These are phyloP conservation scores for Trichoderma sp. DNA, from an alignment of 2,329 filamentous ascomycete genomes.

Conservation along the genomic window DNA sequence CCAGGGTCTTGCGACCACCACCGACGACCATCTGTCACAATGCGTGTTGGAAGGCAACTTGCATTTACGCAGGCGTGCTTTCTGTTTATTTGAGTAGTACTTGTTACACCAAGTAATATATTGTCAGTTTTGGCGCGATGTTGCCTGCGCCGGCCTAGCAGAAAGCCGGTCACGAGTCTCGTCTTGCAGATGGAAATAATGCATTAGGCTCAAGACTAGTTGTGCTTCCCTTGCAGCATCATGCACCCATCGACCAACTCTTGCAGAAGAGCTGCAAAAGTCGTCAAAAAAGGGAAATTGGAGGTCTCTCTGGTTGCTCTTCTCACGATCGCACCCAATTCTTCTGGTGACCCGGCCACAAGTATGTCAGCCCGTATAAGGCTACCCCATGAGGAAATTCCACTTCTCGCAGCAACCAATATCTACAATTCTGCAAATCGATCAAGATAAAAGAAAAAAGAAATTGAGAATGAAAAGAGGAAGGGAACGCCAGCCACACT, in stretches of 20 bases:
- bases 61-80: background rate
- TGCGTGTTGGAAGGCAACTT: background rate
- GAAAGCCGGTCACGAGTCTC: background rate
- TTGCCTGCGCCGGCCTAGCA: background rate
- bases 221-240: slow-evolving; percentile 15
- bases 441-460: background rate
- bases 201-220: background rate
- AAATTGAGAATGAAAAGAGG: background rate
- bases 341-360: background rate
- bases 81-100: background rate
- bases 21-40: background rate
- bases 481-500: background rate
- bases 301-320: background rate
- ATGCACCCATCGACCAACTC: background rate
- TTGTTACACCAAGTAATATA: background rate
- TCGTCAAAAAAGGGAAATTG: background rate
- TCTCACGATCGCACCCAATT: background rate
- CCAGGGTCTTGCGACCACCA: background rate
- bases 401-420: background rate
- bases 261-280: background rate
- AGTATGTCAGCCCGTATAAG: background rate
- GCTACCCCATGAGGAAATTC: background rate
- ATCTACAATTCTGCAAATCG: background rate
- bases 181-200: slow-evolving; percentile 5
- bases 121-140: background rate